Conservation (phyloP, 1,284 basidiomycete genomes). For the Apiotrichum veenhuisii region DNA sequence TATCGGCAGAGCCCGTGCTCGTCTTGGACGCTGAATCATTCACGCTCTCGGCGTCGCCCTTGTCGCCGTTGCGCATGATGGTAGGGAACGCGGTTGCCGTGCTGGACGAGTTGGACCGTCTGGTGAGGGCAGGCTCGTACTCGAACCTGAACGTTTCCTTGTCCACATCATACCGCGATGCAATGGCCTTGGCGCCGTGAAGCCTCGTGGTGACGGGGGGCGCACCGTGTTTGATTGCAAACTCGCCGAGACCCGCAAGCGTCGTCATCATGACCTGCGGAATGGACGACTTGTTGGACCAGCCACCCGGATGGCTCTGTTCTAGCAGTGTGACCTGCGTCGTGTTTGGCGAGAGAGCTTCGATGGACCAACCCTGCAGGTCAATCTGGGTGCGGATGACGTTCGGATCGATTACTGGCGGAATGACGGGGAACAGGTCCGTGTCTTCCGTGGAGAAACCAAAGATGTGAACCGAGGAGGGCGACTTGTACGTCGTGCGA, state of each 20-base stretch:
- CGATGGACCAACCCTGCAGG: slow-evolving; percentile 94
- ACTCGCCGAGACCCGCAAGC: slow-evolving; percentile 85
- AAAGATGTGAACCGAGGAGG: slow-evolving; percentile 90
- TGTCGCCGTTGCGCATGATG: neutral
- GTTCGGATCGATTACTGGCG: slow-evolving; percentile 62
- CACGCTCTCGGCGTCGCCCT: slow-evolving; percentile 2
- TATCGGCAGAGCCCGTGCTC: slow-evolving; percentile 4
- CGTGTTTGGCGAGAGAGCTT: slow-evolving; percentile 90
- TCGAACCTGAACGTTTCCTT: slow-evolving; percentile 75
- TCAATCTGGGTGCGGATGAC: slow-evolving; percentile 92
- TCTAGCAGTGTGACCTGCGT: slow-evolving; percentile 91
- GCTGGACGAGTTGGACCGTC: slow-evolving; percentile 52
- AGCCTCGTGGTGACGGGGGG: slow-evolving; percentile 85
- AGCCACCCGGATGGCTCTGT: slow-evolving; percentile 94
- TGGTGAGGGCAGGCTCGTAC: slow-evolving; percentile 67
- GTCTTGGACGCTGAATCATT: slow-evolving; percentile 2
- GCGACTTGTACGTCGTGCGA: slow-evolving; percentile 95
- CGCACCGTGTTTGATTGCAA: slow-evolving; percentile 89
- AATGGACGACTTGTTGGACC: slow-evolving; percentile 92
- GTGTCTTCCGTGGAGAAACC: slow-evolving; percentile 90
- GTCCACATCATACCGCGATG: slow-evolving; percentile 82
- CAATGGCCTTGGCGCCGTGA: slow-evolving; percentile 67
- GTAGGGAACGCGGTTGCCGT: slow-evolving; percentile 40
- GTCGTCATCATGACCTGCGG: slow-evolving; percentile 84
- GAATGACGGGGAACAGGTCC: slow-evolving; percentile 76